Evolutionary conservation across 768 basidiomycete genomes (phyloP).

Genomic region (Cystofilobasidium ferigula): DNA sequence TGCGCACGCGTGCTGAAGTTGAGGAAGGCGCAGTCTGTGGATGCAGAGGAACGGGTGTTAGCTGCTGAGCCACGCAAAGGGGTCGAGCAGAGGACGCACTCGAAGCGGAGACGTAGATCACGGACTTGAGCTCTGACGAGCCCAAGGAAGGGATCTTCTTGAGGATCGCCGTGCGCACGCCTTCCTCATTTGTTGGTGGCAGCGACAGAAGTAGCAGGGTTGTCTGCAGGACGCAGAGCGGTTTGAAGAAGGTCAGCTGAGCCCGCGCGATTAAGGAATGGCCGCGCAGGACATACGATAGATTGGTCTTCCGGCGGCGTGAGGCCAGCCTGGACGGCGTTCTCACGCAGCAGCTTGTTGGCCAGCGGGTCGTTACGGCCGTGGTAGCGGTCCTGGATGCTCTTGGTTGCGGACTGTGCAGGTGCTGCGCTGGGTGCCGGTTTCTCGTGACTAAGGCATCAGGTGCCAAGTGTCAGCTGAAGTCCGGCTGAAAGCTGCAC

Average conservation of each 20-base stretch:
- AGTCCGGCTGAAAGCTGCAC: too few species aligned
- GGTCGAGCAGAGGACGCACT: constrained; percentile 38
- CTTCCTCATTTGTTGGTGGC: constrained; percentile 56
- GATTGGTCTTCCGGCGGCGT: constrained; percentile 77
- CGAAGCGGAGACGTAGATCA: constrained; percentile 59
- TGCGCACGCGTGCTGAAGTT: constrained; percentile 72
- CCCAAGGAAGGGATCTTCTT: constrained; percentile 55
- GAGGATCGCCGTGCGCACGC: constrained; percentile 60
- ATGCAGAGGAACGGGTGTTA: not conserved
- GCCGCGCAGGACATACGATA: constrained; percentile 52
- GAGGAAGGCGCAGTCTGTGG: constrained; percentile 74
- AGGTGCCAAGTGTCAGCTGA: not conserved
- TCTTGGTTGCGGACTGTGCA: constrained; percentile 68
- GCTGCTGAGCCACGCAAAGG: constrained; percentile 24
- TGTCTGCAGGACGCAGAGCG: constrained; percentile 44
- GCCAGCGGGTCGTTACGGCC: constrained; percentile 90
- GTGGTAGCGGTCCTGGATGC: constrained; percentile 86
- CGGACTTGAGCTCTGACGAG: constrained; percentile 60
- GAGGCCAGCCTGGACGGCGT: constrained; percentile 71
- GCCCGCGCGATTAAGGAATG: too few species aligned
- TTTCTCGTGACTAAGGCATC: constrained; percentile 53
- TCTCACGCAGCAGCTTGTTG: constrained; percentile 66
- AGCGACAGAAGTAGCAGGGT: constrained; percentile 76
- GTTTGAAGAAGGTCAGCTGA: not conserved
- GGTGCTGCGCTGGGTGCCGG: constrained; percentile 58